Percentiles rank a stretch among this genome's conserved stretches.
Evolutionary conservation across 495 filamentous ascomycete genomes (phyloP).

Genomic region (Xylaria intraflava): DNA sequence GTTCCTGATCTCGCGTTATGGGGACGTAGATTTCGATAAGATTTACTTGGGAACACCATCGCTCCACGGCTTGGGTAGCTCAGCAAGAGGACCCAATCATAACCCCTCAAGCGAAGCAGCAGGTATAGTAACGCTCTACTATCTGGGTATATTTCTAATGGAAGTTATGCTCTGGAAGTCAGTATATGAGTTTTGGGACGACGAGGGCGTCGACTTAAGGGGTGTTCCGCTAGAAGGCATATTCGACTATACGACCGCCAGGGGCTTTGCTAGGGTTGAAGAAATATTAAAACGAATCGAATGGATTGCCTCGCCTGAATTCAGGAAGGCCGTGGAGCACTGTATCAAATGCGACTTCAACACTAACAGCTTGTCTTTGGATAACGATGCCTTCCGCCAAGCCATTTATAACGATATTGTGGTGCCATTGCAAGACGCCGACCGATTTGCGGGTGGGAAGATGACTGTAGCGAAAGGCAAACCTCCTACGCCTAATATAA

Average conservation of each 20-base stretch:
- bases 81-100: background rate
- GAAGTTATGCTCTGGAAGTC: conserved; percentile 5
- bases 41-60: conserved; percentile 1
- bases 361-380: background rate
- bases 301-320: conserved; percentile 1
- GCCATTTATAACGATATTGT: conserved; percentile 1
- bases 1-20: background rate
- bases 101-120: background rate
- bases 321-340: conserved; percentile 1
- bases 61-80: background rate
- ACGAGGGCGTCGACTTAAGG: background rate
- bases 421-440: background rate
- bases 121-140: background rate
- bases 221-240: background rate
- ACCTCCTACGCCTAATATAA: no score
- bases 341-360: conserved; percentile 4
- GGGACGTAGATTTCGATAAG: background rate
- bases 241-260: conserved; percentile 2
- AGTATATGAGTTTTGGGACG: background rate
- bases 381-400: conserved; percentile 4
- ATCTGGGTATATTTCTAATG: background rate
- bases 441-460: conserved; percentile 1
- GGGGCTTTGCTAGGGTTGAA: conserved; percentile 3
- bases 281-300: conserved; percentile 1
- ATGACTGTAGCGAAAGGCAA: background rate